phyloP scores from a whole-genome alignment of 352 stramenopile species.

The Globisporangium emineosum region DNA sequence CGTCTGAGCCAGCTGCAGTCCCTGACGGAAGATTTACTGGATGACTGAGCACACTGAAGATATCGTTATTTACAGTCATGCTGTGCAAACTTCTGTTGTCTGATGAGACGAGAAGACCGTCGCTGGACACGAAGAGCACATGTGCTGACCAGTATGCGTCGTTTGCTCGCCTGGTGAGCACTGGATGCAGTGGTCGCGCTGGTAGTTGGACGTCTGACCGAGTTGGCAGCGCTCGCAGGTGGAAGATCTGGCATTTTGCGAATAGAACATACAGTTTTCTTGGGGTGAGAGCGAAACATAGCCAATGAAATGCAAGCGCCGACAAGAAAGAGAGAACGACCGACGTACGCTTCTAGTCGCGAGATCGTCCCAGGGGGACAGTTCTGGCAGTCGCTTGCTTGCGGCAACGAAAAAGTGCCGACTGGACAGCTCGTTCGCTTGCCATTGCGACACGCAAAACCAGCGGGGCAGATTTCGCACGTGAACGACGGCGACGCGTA shows the following conservation, averaged over 20 bases:
- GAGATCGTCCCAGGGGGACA: constrained; percentile 63
- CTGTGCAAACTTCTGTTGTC: constrained; percentile 15
- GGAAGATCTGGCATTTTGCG: constrained; percentile 23
- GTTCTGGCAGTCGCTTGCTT: constrained; percentile 46
- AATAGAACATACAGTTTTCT: neutral
- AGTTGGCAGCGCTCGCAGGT: constrained; percentile 41
- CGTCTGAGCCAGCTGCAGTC: constrained; percentile 52
- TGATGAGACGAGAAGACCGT: constrained; percentile 27
- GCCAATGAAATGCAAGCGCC: neutral
- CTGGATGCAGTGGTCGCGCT: constrained; percentile 50
- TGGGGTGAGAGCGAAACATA: neutral
- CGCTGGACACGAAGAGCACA: constrained; percentile 39
- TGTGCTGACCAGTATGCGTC: constrained; percentile 34
- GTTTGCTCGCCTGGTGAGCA: constrained; percentile 44
- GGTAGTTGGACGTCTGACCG: constrained; percentile 46
- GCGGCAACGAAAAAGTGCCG: constrained; percentile 39
- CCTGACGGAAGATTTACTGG: constrained; percentile 54
- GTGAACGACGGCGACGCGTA: constrained; percentile 35
- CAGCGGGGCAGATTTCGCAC: constrained; percentile 42
- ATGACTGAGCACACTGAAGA: constrained; percentile 28
- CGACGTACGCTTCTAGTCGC: constrained; percentile 30
- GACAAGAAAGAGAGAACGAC: neutral
- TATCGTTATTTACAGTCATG: neutral
- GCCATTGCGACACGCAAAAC: constrained; percentile 58
- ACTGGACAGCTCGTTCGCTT: constrained; percentile 38